phyloP scores from a whole-genome alignment of 2,329 filamentous ascomycete species.

The Apiospora pterosperma region DNA sequence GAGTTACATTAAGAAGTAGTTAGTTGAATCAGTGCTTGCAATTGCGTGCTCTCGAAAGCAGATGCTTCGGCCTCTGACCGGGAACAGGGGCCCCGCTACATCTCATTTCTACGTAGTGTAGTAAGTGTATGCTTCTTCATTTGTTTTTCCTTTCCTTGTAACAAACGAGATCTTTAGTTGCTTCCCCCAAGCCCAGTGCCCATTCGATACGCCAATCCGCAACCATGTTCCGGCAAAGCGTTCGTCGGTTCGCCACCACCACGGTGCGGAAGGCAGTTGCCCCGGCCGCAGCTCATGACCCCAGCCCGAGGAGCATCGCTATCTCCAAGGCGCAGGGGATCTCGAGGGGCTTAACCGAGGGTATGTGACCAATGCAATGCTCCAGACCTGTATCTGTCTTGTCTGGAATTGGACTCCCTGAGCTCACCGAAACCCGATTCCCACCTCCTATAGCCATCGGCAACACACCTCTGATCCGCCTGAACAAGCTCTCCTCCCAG shows the following conservation, averaged over 20 bases:
- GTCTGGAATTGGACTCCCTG: neutral
- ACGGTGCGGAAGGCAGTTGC: conserved; percentile 50
- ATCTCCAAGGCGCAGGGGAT: conserved; percentile 79
- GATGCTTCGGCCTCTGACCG: neutral
- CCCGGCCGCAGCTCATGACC: conserved; percentile 30
- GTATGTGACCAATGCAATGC: conserved; percentile 42
- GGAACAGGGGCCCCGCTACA: neutral
- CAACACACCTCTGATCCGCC: conserved; percentile 89
- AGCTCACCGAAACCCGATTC: neutral
- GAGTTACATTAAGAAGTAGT: neutral
- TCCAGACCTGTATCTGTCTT: neutral
- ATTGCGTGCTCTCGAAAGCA: neutral
- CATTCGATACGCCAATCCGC: neutral
- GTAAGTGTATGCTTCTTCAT: neutral
- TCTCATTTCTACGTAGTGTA: neutral
- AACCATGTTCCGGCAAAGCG: conserved; percentile 66
- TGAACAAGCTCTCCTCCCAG: conserved; percentile 83
- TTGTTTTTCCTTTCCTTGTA: neutral
- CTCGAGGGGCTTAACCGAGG: conserved; percentile 75
- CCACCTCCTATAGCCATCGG: conserved; percentile 69
- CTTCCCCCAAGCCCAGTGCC: neutral
- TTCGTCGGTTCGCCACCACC: conserved; percentile 64
- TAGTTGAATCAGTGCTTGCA: neutral
- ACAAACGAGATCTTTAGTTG: neutral
- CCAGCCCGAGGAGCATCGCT: conserved; percentile 60